Evolutionary conservation across 2,329 filamentous ascomycete species (phyloP), one percentile per base, ranked within the genome.

Genomic region (Penicillium sp.): DNA sequence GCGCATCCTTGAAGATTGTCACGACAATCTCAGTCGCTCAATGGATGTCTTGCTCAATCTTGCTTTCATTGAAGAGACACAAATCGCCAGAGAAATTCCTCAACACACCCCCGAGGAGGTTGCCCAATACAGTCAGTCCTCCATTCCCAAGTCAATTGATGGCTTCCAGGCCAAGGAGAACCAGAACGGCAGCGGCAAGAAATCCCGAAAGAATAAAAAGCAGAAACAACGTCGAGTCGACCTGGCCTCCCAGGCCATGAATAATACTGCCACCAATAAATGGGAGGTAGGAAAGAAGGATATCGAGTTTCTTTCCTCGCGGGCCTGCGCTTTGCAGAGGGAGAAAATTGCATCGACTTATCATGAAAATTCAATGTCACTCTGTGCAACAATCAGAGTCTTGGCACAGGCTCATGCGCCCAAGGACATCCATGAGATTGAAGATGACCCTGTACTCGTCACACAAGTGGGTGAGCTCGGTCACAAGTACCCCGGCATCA

Each of bases 1-100:
- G 42, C 83, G 87, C 61, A 84, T 86, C 0, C 75, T 96, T 50
- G 85, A 84, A 63, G 90, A 90, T 67, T 84, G 81, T 31, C 81
- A 83, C 12, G 85, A 87, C 0, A 85, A 91, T 63, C 83, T 90
- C 39, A 84, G 87, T 57, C 80, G 81, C 15, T 86, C 91, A 1
- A 86, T 96, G 61, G 91, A 96, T 66, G 86, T 91, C 58, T 78
- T 97, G 13, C 82, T 97, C 33, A 96, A 89, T 63, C 81, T 91
- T 15, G 86, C 89, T 21, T 91, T 88, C 68, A 86, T 97, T 5
- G 86, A 91, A 57, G 85, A 91, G 56, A 82, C 80, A 1, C 83
- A 83, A 0, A 79, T 84, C 53, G 79, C 83, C 17, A 76, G 75
- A 38, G 76, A 80, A 4, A 21, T 17, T 3, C 36, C 49, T 7